Base-by-base conservation (phyloP, 208 protist species). In the Trypanosoma mega region DNA sequence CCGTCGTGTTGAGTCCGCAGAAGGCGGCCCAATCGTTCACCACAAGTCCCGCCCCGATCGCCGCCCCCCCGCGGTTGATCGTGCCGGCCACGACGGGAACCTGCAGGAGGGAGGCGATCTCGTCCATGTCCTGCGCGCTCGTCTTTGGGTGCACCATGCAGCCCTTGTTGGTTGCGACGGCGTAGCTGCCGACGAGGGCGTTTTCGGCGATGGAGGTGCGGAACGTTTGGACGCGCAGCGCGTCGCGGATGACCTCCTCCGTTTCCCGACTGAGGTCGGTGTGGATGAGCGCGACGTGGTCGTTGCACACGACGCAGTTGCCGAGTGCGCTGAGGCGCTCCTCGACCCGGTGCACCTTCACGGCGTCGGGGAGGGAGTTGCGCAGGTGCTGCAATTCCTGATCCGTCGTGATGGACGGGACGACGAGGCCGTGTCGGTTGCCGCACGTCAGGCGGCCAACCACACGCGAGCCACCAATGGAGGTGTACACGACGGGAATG, bases 1-100 rank as follows among this genome's bases (percentile, higher is more conserved):
- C 86, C 1, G 98, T 99, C 2, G 98, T 99, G 69, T 99, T 98
- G 12, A 98, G 49, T 20, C 99, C 99, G 72, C 92, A 97, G 74
- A 99, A 99, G 23, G 98, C 98, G 26, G 81, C 78, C 98, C 98
- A 99, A 84, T 99, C 98, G 72, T 99, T 99, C 3, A 99, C 98
- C 7, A 99, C 93, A 20, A 99, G 72, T n/a, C 97, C 97, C 31
- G 87, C 88, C 31, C 92, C 91, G 41, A 98, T 74, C 8, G 90
- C 91, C 16, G 98, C 89, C 41, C 87, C 96, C 72, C 99, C 99
- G 11, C 98, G 87, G 76, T 99, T 99, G 31, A 99, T 96, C 8
- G 99, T 99, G 39, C 99, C 99, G 4, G 98, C 97, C 21, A 99
- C 95, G 0, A 99, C 81, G 2, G 98, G 98, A 11, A 99, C 96